Base-by-base conservation (phyloP, 768 basidiomycete genomes). In the Boletus barrowsii region DNA sequence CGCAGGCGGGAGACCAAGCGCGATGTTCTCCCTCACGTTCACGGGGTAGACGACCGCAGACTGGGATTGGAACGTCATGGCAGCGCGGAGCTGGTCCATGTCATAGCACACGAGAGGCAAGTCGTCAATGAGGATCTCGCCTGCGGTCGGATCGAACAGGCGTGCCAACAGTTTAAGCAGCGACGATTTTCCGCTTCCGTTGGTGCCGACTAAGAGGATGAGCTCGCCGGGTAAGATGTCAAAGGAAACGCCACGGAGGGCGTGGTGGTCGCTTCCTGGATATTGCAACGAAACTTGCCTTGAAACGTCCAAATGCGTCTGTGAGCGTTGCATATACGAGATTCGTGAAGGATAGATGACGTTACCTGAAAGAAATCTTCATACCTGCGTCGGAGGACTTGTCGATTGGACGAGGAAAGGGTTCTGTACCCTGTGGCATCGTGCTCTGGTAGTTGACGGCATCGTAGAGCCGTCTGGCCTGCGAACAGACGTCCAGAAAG, bases 11-110 rank as follows among this genome's bases (percentile, higher is more conserved):
- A 67, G 54, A 5, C 73, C 69, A 9, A 75, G 56, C 18, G 69
- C 66, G 24, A 79, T 76, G 56, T 78, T 79, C 41, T 78, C 78
- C 14, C 64, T 59, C 2, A 83, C 63, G 0, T 76, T 74, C 1
- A 82, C 59, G 0, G 82, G 83, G 52, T 75, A 83, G 10, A 83
- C 56, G 2, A 67, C 57, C 29, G 77, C 78, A 8, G 78, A 77
- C 54, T 83, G 83, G 0, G 78, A 75, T 17, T 84, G 74, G 24
- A 79, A 71, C 0, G 77, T 72, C 30, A 76, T 79, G 1, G 79
- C 70, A 0, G 62, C 64, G 17, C 79, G 79, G 3, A 84, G 64
- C 33, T 77, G 73, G 7, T 64, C 58, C 0, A 72, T 53, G 10
- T 69, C 63, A 37, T 80, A 83, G 0, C 65, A 56, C 3, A 64